These are phyloP conservation scores for Prasinococcaceae sp. DNA, from an alignment of 139 green algal genomes.

Conservation along the genomic window DNA sequence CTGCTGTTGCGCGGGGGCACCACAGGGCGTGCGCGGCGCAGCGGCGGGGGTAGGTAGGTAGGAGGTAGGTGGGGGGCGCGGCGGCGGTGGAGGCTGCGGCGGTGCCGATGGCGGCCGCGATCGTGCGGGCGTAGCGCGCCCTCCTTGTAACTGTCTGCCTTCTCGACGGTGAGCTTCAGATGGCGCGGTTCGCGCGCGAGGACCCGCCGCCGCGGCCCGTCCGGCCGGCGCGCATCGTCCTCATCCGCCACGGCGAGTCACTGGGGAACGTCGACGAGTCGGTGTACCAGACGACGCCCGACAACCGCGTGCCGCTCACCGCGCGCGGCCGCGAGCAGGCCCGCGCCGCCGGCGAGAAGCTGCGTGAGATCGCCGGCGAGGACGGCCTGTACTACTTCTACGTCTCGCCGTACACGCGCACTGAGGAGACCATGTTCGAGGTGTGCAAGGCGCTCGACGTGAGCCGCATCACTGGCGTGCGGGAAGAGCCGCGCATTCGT, in stretches of 20 bases:
- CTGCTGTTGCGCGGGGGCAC: too few relatives aligned
- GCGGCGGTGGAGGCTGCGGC: too few relatives aligned
- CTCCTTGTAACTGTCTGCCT: too few relatives aligned
- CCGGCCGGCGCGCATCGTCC: slow-evolving; percentile 26
- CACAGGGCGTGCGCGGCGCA: too few relatives aligned
- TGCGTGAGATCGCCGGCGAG: slow-evolving; percentile 16
- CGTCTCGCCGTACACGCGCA: slow-evolving; percentile 25
- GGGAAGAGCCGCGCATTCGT: slow-evolving; percentile 28
- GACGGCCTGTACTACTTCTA: slow-evolving; percentile 32
- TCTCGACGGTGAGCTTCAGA: too few relatives aligned
- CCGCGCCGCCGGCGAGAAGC: slow-evolving; percentile 5
- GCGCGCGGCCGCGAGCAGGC: slow-evolving; percentile 17
- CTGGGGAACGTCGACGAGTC: slow-evolving; percentile 30
- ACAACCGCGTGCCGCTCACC: slow-evolving; percentile 30
- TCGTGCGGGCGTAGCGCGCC: too few relatives aligned
- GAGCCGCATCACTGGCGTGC: slow-evolving; percentile 20
- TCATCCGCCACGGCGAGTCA: slow-evolving; percentile 30
- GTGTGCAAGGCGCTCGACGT: slow-evolving; percentile 15
- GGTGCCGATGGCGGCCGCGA: too few relatives aligned
- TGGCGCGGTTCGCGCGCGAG: too few relatives aligned
- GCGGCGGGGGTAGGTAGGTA: too few relatives aligned
- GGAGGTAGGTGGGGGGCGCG: too few relatives aligned
- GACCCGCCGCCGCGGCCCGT: too few relatives aligned
- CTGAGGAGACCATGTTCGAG: slow-evolving; percentile 20
- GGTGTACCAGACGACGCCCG: slow-evolving; percentile 25